Evolutionary conservation across 179 eudicot species (phyloP), one percentile per base, ranked within the genome.

Genomic region (Amaranthus tricolor): DNA sequence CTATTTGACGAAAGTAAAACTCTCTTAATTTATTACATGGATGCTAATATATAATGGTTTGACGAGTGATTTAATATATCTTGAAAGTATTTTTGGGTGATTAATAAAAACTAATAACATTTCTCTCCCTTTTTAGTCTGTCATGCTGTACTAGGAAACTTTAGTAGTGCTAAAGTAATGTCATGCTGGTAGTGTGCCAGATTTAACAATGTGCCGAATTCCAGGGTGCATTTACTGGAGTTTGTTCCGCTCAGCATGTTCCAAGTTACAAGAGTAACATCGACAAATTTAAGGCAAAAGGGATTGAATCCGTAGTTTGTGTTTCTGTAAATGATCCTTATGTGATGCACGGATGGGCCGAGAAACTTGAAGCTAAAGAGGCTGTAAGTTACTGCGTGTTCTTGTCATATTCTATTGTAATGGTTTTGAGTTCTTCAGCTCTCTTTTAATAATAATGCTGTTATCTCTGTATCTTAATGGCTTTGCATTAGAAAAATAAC

Each of bases 181-280:
- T 24, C 19, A 24, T 24, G 9, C 54, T 31, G 9, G 44, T 24
- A 13, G 9, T 74, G 44, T 74, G 19, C 61, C 50, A 54, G 11
- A 44, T 20, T 54, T 45, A 70, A 57, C 11, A 10, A 56, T 16
- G 73, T 71, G 15, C 43, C 12, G 10, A 11, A 66, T 73, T 76
- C 17, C 83, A 92, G 97, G 99, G 98, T 81, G 99, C 99, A 47
- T 89, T 78, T 65, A 95, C 99, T 19, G 98, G 99, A 67, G 97
- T 95, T 79, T 95, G 99, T 79, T 88, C 99, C n/a, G 71, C 88
- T 69, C 98, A 95, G 81, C 99, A 95, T 55, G 97, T 95, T 43
- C 98, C 99, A 9, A 93, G 99, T 68, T 95, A 91, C 88, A 95
- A 91, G 88, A 88, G 83, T 49, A 95, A 95, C 77, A 77, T 88